Conservation (phyloP, 2,329 filamentous ascomycete genomes). For the Epichloe sp. region DNA sequence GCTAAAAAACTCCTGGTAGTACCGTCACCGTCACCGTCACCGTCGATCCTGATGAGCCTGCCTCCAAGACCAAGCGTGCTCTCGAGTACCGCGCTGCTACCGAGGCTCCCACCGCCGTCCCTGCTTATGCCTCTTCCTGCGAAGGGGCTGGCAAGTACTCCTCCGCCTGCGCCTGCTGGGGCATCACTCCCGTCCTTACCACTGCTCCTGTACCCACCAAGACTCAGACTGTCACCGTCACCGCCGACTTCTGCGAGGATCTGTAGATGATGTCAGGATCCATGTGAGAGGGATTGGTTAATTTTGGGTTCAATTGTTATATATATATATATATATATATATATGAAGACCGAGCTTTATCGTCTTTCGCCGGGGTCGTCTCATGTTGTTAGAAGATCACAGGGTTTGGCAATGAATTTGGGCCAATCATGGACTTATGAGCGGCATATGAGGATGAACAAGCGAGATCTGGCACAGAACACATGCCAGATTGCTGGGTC, state of each 20-base stretch:
- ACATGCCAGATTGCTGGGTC: not conserved
- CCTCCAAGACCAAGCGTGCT: slow-evolving; percentile 16
- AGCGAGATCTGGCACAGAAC: not conserved
- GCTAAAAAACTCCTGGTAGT: slow-evolving; percentile 6
- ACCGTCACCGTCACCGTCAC: slow-evolving; percentile 26
- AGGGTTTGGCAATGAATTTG: not conserved
- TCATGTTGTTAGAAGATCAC: not conserved
- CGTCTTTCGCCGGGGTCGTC: not conserved
- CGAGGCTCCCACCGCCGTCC: slow-evolving; percentile 19
- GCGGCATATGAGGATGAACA: not conserved
- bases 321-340: not conserved
- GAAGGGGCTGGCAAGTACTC: slow-evolving; percentile 21
- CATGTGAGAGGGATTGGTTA: not conserved
- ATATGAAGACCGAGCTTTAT: not conserved
- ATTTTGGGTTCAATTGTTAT: not conserved
- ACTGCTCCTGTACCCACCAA: slow-evolving; percentile 26
- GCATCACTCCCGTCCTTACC: slow-evolving; percentile 25
- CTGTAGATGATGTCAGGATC: slow-evolving; percentile 10
- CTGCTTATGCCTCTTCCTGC: slow-evolving; percentile 28
- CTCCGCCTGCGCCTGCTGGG: slow-evolving; percentile 32
- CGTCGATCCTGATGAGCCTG: slow-evolving; percentile 19
- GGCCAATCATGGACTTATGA: not conserved
- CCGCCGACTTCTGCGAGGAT: slow-evolving; percentile 28
- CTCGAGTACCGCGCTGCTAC: slow-evolving; percentile 19
- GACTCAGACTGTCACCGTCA: slow-evolving; percentile 28